Conservation (phyloP, 208 protist species). For the Ichthyophonus hoferi region DNA sequence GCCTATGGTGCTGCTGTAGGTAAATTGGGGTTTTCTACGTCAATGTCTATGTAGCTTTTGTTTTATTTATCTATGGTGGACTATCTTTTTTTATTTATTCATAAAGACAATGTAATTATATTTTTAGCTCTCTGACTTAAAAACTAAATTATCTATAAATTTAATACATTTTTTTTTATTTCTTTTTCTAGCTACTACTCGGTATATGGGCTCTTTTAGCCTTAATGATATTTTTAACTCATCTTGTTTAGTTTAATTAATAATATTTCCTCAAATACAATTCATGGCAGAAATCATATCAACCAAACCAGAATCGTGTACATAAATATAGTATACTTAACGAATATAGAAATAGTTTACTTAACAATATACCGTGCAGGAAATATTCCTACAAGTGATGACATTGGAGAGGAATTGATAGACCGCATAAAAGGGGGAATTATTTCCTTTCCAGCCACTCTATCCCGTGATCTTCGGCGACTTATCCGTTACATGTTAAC, state of each 20-base stretch:
- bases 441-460: not conserved
- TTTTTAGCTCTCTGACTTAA: not conserved
- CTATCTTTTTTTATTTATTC: not conserved
- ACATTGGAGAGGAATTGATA: not conserved
- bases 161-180: not conserved
- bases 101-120: not conserved
- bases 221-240: too few relatives aligned
- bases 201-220: too few relatives aligned
- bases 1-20: not conserved
- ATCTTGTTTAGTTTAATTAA: too few relatives aligned
- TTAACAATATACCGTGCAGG: not conserved
- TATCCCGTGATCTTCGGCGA: not conserved
- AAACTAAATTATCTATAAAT: not conserved
- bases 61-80: not conserved
- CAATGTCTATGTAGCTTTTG: too few relatives aligned
- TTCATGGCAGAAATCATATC: not conserved
- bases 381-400: not conserved
- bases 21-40: too few relatives aligned
- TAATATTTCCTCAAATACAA: not conserved
- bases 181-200: not conserved
- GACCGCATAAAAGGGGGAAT: not conserved
- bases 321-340: not conserved
- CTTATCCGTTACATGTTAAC: not conserved
- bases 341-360: not conserved
- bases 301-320: not conserved